Base-by-base conservation (phyloP, 495 filamentous ascomycete species). In the Parachaetomium inaequale region DNA sequence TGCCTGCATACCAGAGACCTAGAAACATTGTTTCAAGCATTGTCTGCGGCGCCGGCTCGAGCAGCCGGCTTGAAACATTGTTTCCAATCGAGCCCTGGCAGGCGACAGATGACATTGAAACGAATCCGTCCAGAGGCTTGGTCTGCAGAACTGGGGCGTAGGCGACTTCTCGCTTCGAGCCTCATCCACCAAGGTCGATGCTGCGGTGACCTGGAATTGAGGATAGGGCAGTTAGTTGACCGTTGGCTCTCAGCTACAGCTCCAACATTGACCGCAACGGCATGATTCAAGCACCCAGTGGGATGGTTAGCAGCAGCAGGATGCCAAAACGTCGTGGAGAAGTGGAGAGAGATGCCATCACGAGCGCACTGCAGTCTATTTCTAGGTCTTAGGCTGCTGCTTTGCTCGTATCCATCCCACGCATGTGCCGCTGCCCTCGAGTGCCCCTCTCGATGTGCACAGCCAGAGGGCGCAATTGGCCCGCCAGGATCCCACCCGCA, bases 31-130 rank as follows among this genome's bases (percentile, higher is more conserved):
- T 23, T 51, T 31, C 14, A 51, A 17, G 8, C 47, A n/a, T n/a
- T n/a, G n/a, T 36, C 32, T 25, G n/a, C 11, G n/a, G n/a, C 7
- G 8, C 7, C 51, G 32, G 32, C 10, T 4, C 28, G 11, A 55
- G 32, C 32, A 40, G 4, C 52, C 23, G 34, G 36, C 11, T 47
- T 46, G 55, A 58, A 58, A 58, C 55, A 34, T 23, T 19, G 21
- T 28, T 28, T 59, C 31, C 45, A 38, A 43, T 52, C 32, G 7
- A 40, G n/a, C 23, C 45, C 32, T 42, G 25, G 34, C 32, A 7
- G 32, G 7, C 21, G 36, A 36, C 21, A 25, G 28, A 19, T 47
- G 40, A 32, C 12, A 5, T 29, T 38, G 57, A 47, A 47, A 46
- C 55, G 17, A 31, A 32, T 42, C 42, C n/a, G 36, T 23, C 26